Evolutionary conservation across 495 filamentous ascomycete species (phyloP).

Genomic region (Talaromyces nanjingensis): DNA sequence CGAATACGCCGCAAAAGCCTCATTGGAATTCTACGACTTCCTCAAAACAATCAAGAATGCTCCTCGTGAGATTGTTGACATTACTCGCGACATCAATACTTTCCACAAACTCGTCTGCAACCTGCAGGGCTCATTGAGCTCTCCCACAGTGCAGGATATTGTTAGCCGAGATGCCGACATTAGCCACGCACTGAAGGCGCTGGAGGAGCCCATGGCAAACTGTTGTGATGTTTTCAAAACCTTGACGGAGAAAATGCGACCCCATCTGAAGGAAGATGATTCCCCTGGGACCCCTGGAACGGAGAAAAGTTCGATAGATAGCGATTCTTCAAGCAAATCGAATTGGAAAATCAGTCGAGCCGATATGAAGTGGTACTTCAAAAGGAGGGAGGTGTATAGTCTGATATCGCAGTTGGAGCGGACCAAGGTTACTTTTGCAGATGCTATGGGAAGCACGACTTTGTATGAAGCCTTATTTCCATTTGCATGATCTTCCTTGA

Average conservation of each 20-base stretch:
- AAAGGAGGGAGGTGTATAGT: conserved; percentile 2
- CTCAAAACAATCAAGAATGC: not conserved
- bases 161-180: not conserved
- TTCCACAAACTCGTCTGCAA: conserved; percentile 7
- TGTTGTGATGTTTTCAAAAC: not conserved
- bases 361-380: conserved; percentile 6
- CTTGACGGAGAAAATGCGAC: not conserved
- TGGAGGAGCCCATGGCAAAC: not conserved
- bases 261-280: not conserved
- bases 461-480: not conserved
- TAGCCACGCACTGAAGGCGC: not conserved
- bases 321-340: too few relatives aligned
- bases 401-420: conserved; percentile 4
- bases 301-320: too few relatives aligned
- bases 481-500: too few relatives aligned
- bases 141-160: not conserved
- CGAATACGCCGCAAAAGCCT: not conserved
- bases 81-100: conserved; percentile 1
- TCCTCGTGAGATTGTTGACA: not conserved
- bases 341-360: not conserved
- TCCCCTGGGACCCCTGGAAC: too few relatives aligned
- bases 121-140: not conserved
- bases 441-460: conserved; percentile 7
- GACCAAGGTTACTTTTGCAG: conserved; percentile 3
- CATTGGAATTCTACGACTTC: conserved; percentile 1